Base-by-base conservation (phyloP, 768 basidiomycete species). In the Agrocybe praecox region DNA sequence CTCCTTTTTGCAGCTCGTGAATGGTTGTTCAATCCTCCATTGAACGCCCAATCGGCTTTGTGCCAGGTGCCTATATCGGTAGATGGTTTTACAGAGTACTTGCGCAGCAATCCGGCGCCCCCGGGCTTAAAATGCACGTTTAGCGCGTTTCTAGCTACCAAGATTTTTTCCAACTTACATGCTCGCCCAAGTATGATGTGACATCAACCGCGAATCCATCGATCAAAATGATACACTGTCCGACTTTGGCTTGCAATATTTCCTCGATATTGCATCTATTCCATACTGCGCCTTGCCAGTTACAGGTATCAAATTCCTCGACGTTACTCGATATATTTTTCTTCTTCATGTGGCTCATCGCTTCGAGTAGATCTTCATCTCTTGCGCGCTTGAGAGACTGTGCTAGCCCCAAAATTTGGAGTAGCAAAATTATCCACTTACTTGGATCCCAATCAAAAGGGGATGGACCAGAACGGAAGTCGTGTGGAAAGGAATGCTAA, bases 401-500 rank as follows among this genome's bases (percentile, higher is more conserved):
- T 1, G 74, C 81, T 0, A 85, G 67, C 0, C 84, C 82, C 8
- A 85, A 49, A 6, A 61, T 63, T 59, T 85, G 72, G 11, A 92
- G 73, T 5, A 71, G 47, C 19, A 81, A 65, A 42, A 92, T 91
- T 43, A 86, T 79, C 90, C 89, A 92, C 72, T 91, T 92, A 1
- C 88, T 88, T 0, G 90, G 89, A 69, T 93, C 90, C 89, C 89
- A 93, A 61, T 88, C 88, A 22, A 75, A 68, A 7, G 57, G 46
- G 18, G 80, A 76, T 10, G 84, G 86, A 0, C 85, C 88, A 18
- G 89, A 88, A 22, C 89, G 82, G 70, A 85, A 92, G 69, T 93
- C 90, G 55, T 87, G 83, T 10, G 90, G 90, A 64, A 91, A 92
- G 0, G 89, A 80, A 68, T 92, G 89, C 82, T 92, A 47, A 12